Percentiles rank a stretch among this genome's conserved stretches.
Conservation (phyloP, 2,329 filamentous ascomycete species). For the Epicoccum nigrum region DNA sequence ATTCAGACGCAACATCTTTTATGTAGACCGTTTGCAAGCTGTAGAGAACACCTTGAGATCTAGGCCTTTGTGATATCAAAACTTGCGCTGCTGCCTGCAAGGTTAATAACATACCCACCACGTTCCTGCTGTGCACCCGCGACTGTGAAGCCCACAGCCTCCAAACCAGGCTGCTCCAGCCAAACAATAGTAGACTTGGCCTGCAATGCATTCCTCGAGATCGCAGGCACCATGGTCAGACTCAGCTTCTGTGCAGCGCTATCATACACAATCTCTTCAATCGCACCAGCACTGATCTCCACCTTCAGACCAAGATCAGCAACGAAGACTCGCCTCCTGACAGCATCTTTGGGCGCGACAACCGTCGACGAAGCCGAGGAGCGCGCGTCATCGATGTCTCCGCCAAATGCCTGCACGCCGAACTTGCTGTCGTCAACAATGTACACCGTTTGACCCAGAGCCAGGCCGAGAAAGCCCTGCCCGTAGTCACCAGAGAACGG, state of each 20-base stretch:
- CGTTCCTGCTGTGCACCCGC: constrained; percentile 17
- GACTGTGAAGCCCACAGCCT: constrained; percentile 14
- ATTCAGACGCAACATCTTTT: no score
- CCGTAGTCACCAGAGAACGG: constrained; percentile 65
- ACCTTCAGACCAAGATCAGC: constrained; percentile 52
- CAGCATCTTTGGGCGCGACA: constrained; percentile 55
- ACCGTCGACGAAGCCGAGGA: constrained; percentile 28
- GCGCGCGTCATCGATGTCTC: constrained; percentile 42
- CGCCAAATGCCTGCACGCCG: constrained; percentile 59
- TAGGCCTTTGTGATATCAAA: constrained; percentile 19
- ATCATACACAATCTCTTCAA: constrained; percentile 23
- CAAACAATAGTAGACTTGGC: constrained; percentile 27
- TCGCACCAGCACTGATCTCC: constrained; percentile 30
- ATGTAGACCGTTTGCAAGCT: no score
- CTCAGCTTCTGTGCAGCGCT: constrained; percentile 15
- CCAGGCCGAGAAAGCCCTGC: constrained; percentile 59
- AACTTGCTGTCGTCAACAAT: constrained; percentile 54
- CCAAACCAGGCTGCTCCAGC: constrained; percentile 21
- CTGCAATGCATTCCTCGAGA: constrained; percentile 15
- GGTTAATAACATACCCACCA: constrained; percentile 26
- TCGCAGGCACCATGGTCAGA: constrained; percentile 17
- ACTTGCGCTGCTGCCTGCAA: constrained; percentile 16
- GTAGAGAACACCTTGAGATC: background rate
- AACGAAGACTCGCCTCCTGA: constrained; percentile 57
- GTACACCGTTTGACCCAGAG: constrained; percentile 59